phyloP scores from a whole-genome alignment of 768 basidiomycete species.

The Kockovaella imperatae region DNA sequence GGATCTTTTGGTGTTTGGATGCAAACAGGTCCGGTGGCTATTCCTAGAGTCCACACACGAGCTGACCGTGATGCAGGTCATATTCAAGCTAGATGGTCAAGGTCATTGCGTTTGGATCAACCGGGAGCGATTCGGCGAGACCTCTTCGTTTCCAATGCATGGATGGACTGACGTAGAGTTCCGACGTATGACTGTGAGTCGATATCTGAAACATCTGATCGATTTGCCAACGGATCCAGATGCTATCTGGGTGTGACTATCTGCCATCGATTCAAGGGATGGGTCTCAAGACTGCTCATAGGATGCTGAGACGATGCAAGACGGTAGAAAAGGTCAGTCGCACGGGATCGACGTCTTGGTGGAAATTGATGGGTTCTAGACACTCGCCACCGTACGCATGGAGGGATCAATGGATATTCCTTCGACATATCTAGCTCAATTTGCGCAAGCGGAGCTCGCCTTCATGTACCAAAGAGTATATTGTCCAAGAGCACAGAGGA shows the following conservation, averaged over 20 bases:
- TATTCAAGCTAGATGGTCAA: conserved; percentile 79
- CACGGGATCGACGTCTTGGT: background rate
- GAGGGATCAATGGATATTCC: conserved; percentile 84
- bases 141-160: conserved; percentile 63
- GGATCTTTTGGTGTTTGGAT: conserved; percentile 95
- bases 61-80: conserved; percentile 31
- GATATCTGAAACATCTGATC: background rate
- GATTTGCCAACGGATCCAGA: conserved; percentile 19
- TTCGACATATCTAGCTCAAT: conserved; percentile 62
- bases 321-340: conserved; percentile 60
- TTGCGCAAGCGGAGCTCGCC: conserved; percentile 76
- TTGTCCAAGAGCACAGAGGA: conserved; percentile 57
- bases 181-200: conserved; percentile 66
- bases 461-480: conserved; percentile 91
- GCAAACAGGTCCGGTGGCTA: conserved; percentile 56
- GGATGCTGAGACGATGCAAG: conserved; percentile 71
- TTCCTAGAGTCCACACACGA: background rate
- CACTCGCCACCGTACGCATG: conserved; percentile 51
- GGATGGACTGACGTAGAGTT: conserved; percentile 90
- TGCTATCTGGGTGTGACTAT: conserved; percentile 46
- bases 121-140: conserved; percentile 44
- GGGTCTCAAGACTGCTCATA: conserved; percentile 87
- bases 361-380: background rate
- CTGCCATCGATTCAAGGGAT: conserved; percentile 80
- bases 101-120: conserved; percentile 47